Evolutionary conservation across 148 eudicot species (phyloP).

Genomic region (Simmondsia chinensis): DNA sequence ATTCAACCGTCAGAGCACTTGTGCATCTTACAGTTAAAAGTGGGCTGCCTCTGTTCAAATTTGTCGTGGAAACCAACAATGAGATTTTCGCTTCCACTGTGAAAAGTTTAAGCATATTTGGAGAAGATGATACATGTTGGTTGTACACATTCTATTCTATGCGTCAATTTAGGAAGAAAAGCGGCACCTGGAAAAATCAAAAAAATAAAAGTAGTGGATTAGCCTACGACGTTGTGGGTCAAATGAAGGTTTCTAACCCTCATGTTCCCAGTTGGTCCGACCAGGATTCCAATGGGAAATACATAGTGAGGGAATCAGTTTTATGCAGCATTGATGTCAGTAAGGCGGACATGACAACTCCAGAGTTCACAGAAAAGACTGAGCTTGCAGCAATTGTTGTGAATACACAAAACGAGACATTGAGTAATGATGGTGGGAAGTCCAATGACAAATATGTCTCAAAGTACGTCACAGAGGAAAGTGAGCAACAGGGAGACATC

Average conservation of each 20-base stretch:
- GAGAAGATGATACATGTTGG: conserved; percentile 44
- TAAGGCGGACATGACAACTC: conserved; percentile 17
- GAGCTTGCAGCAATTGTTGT: conserved; percentile 72
- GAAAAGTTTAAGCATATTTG: conserved; percentile 31
- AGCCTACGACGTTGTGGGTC: conserved; percentile 55
- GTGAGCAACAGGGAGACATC: conserved; percentile 15
- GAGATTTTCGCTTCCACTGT: conserved; percentile 66
- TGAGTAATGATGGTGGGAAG: conserved; percentile 10
- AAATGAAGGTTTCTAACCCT: conserved; percentile 61
- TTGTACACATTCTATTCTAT: conserved; percentile 70
- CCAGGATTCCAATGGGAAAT: conserved; percentile 8
- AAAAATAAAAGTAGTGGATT: conserved; percentile 40
- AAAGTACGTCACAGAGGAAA: conserved; percentile 4
- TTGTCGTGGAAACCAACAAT: conserved; percentile 48
- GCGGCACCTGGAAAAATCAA: conserved; percentile 57
- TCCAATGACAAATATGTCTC: not conserved
- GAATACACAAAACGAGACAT: conserved; percentile 16
- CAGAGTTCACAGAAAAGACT: conserved; percentile 24
- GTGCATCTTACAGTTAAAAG: conserved; percentile 53
- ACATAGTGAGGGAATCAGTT: conserved; percentile 37
- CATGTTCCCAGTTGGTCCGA: conserved; percentile 12
- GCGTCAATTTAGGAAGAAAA: conserved; percentile 45
- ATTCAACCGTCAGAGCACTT: conserved; percentile 43
- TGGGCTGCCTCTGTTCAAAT: conserved; percentile 67
- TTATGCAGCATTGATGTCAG: conserved; percentile 37